A percentile compares a stretch with the other conserved stretches of the same genome.
phyloP scores from a whole-genome alignment of 2,329 filamentous ascomycete genomes.

The Cercospora sp. region DNA sequence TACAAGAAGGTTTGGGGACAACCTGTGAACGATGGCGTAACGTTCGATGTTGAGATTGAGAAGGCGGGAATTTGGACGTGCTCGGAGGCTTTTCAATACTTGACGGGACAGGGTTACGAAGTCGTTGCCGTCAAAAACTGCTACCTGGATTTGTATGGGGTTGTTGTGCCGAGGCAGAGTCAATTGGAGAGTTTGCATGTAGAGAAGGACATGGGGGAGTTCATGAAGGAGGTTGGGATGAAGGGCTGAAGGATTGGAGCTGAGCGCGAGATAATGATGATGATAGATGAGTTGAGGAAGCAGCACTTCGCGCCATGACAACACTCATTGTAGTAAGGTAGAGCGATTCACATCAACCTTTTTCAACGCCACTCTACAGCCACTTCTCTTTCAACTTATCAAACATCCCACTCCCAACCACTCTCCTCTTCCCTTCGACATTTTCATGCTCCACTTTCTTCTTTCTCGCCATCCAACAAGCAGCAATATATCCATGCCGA shows the following conservation, averaged over 20 bases:
- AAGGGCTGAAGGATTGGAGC: not conserved
- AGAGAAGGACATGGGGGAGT: not conserved
- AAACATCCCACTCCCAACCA: not conserved
- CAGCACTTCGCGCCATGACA: not conserved
- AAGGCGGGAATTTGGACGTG: not conserved
- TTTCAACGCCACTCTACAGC: not conserved
- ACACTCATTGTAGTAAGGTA: not conserved
- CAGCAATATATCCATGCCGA: conserved; percentile 15
- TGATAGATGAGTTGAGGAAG: not conserved
- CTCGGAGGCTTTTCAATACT: not conserved
- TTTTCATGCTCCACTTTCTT: not conserved
- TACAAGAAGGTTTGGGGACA: no score
- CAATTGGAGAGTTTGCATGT: not conserved
- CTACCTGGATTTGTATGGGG: not conserved
- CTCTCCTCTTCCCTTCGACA: not conserved
- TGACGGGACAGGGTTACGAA: not conserved
- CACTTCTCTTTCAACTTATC: conserved; percentile 5
- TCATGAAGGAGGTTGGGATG: not conserved
- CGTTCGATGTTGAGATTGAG: no score
- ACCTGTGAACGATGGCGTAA: no score
- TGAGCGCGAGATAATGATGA: not conserved
- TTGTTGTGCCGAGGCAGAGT: not conserved
- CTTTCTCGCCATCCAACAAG: conserved; percentile 15
- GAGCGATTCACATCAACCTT: no score
- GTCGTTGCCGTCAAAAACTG: not conserved